Base-by-base conservation (phyloP, 352 stramenopile genomes). In the Globisporangium nunn region DNA sequence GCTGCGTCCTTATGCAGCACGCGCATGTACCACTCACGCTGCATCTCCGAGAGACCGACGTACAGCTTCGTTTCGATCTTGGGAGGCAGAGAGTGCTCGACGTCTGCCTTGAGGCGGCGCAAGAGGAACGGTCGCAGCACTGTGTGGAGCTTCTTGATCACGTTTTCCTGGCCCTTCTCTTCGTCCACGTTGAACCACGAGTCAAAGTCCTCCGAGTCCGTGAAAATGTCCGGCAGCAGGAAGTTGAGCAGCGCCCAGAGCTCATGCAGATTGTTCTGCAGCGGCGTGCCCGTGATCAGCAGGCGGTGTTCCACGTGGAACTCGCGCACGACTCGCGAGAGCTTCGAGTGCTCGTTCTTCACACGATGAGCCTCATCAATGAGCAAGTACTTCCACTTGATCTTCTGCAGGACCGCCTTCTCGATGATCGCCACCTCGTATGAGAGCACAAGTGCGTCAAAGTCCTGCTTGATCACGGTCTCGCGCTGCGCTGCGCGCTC, bases 161-260 rank as follows among this genome's bases (percentile, higher is more conserved):
- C 93, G 63, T 98, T 98, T 64, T 98, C 90, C 58, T 98, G 92
- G 8, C 88, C 91, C 56, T 96, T 82, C 64, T 95, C 82, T 61
- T 98, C 96, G 58, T 98, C 93, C 8, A 98, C 80, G 64, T 99
- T 98, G 64, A 99, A 99, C 95, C 97, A 99, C 58, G 97, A 88
- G 70, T 99, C 97, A 56, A 99, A 99, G 63, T 98, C 95, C 23
- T 99, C 97, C 10, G 94, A 79, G 54, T 94, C 97, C 1, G 85
- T 94, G 70, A 99, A 99, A 37, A 91, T 74, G 48, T 78, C 75
- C 0, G 80, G 87, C 52, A 99, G 83, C 43, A 99, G 78, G 71
- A 99, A 99, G 78, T 99, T 99, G n/a, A 99, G 78, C 60, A 99
- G 71, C 18, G 98, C 97, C 98, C 98, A 99, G 3, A 99, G 80